phyloP scores from a whole-genome alignment of 441 rosid species.

The Bocquillonia castaneifolia region DNA sequence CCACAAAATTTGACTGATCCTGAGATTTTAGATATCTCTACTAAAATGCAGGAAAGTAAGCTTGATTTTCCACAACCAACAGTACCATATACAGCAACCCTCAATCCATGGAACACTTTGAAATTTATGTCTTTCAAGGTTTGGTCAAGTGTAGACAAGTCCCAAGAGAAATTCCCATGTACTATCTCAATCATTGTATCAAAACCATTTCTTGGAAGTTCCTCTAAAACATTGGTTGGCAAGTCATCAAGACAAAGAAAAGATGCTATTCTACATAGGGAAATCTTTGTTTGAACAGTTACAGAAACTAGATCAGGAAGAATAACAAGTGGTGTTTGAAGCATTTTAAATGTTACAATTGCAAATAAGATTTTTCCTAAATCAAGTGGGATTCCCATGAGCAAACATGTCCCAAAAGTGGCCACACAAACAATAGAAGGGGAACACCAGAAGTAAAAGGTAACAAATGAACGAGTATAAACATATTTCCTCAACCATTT shows the following conservation, averaged over 20 bases:
- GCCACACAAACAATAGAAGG: slow-evolving; percentile 50
- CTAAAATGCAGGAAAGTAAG: slow-evolving; percentile 50
- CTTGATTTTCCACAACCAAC: slow-evolving; percentile 70
- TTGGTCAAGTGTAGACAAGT: slow-evolving; percentile 34
- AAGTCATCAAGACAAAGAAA: slow-evolving; percentile 52
- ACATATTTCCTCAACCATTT: slow-evolving; percentile 51
- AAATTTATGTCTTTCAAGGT: slow-evolving; percentile 42
- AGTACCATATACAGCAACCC: slow-evolving; percentile 61
- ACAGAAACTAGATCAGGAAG: slow-evolving; percentile 57
- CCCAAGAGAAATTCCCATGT: slow-evolving; percentile 57
- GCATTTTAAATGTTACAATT: slow-evolving; percentile 62
- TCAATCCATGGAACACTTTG: slow-evolving; percentile 43
- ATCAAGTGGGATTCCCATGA: slow-evolving; percentile 46
- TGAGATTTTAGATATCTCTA: slow-evolving; percentile 51
- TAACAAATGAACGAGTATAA: slow-evolving; percentile 33
- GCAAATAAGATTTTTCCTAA: slow-evolving; percentile 65
- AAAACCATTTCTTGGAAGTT: slow-evolving; percentile 37
- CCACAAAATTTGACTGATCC: slow-evolving; percentile 51
- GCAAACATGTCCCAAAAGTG: slow-evolving; percentile 51
- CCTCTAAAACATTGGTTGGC: slow-evolving; percentile 39
- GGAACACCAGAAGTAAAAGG: slow-evolving; percentile 45
- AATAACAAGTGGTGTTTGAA: slow-evolving; percentile 44
- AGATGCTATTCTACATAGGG: slow-evolving; percentile 56
- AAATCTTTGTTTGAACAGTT: slow-evolving; percentile 55
- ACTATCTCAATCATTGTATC: slow-evolving; percentile 41